Evolutionary conservation across 352 stramenopile species (phyloP).

Genomic region (Blastocystis sp.): DNA sequence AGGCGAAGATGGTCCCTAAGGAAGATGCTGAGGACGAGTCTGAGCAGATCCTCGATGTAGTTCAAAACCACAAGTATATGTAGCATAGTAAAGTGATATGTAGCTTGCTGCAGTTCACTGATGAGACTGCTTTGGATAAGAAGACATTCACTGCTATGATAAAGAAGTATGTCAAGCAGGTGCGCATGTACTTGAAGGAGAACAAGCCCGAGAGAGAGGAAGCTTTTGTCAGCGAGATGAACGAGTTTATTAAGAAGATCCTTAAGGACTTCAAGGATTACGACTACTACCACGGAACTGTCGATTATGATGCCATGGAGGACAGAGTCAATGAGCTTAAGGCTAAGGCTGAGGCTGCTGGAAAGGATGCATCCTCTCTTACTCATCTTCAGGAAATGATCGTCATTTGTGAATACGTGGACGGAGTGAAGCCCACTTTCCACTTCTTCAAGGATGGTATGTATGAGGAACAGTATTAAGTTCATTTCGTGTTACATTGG

Average conservation of each 20-base stretch:
- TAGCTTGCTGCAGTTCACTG: conserved; percentile 52
- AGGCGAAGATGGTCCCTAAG: conserved; percentile 59
- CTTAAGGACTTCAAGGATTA: conserved; percentile 62
- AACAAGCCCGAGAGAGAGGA: conserved; percentile 56
- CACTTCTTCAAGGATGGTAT: conserved; percentile 64
- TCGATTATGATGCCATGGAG: conserved; percentile 55
- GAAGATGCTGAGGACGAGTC: conserved; percentile 60
- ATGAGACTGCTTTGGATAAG: conserved; percentile 62
- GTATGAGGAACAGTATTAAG: conserved; percentile 60
- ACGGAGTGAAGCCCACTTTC: conserved; percentile 62
- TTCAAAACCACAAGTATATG: conserved; percentile 60
- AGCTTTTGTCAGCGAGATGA: conserved; percentile 62
- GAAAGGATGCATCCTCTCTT: conserved; percentile 57
- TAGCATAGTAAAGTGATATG: not conserved
- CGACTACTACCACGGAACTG: conserved; percentile 61
- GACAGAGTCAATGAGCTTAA: conserved; percentile 44
- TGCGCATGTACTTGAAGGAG: conserved; percentile 59
- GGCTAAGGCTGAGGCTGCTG: conserved; percentile 59
- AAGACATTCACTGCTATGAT: conserved; percentile 63
- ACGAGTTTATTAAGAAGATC: conserved; percentile 59
- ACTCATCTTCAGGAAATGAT: conserved; percentile 62
- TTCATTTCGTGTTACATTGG: not conserved
- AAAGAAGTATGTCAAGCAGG: conserved; percentile 64
- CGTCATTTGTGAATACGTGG: conserved; percentile 56
- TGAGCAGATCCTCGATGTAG: conserved; percentile 61